Conservation (phyloP, 2,329 filamentous ascomycete genomes). For the Calonectria hawksworthii region DNA sequence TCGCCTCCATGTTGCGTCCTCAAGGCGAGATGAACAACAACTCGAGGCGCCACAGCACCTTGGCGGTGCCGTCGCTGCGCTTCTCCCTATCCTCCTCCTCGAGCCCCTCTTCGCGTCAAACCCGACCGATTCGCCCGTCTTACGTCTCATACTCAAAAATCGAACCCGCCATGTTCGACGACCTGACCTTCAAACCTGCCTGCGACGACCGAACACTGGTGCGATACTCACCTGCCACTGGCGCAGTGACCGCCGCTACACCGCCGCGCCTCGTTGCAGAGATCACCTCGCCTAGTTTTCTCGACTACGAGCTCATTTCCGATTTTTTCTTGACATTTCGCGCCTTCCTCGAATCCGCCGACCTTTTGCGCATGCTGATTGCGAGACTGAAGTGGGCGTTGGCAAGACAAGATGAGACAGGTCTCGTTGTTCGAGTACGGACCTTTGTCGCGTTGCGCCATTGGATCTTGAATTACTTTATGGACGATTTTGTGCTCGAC, state of each 20-base stretch:
- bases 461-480: conserved; percentile 98
- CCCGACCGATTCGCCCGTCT: conserved; percentile 59
- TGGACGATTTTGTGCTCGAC: conserved; percentile 90
- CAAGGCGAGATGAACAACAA: conserved; percentile 46
- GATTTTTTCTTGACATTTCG: conserved; percentile 98
- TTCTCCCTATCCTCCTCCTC: conserved; percentile 39
- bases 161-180: conserved; percentile 85
- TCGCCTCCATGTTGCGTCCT: conserved; percentile 62
- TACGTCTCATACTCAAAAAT: conserved; percentile 67
- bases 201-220: conserved; percentile 86
- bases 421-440: conserved; percentile 93
- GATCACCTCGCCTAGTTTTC: conserved; percentile 94
- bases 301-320: conserved; percentile 96
- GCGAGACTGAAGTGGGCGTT: conserved; percentile 91
- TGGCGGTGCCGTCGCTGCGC: conserved; percentile 54
- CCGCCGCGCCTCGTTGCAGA: conserved; percentile 93
- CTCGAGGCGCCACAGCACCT: conserved; percentile 53
- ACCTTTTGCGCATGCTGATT: conserved; percentile 87
- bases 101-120: conserved; percentile 54
- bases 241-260: conserved; percentile 88
- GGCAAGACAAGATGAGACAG: conserved; percentile 82
- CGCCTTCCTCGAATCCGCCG: conserved; percentile 82
- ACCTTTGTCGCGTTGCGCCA: conserved; percentile 96
- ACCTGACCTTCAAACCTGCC: conserved; percentile 81
- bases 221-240: conserved; percentile 79